phyloP scores from a whole-genome alignment of 2,329 filamentous ascomycete species.

The Sclerotinia nivalis region DNA sequence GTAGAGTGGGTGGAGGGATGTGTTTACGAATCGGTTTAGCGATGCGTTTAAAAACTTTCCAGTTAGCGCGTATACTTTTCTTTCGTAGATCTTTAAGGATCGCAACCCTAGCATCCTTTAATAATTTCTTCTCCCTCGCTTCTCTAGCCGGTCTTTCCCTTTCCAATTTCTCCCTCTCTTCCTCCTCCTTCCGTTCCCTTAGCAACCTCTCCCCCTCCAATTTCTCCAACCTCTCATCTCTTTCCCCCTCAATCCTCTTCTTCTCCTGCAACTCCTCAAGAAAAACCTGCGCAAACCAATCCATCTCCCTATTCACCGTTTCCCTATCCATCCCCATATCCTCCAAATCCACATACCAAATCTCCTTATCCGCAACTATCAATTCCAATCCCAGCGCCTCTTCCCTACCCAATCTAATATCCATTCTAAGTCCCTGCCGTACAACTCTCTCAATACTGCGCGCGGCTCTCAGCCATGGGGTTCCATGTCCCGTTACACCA shows the following conservation, averaged over 20 bases:
- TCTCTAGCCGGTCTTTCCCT: background rate
- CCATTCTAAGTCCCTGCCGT: background rate
- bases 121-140: background rate
- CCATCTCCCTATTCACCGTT: slow-evolving; percentile 19
- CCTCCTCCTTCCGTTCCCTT: background rate
- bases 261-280: background rate
- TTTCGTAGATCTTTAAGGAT: background rate
- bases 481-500: slow-evolving; percentile 16
- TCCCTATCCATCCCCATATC: background rate
- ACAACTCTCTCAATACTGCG: slow-evolving; percentile 10
- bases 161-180: background rate
- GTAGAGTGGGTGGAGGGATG: background rate
- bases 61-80: background rate
- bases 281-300: slow-evolving; percentile 12
- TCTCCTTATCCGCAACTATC: background rate
- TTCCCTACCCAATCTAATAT: slow-evolving; percentile 19
- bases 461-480: slow-evolving; percentile 1
- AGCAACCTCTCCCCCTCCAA: background rate
- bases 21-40: background rate
- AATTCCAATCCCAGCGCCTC: slow-evolving; percentile 18
- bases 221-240: background rate
- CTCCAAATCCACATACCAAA: slow-evolving; percentile 21
- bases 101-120: background rate
- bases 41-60: background rate
- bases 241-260: background rate